These are phyloP conservation scores for Fragaria nilgerrensis DNA, from an alignment of 306 rosid species.

Conservation along the genomic window DNA sequence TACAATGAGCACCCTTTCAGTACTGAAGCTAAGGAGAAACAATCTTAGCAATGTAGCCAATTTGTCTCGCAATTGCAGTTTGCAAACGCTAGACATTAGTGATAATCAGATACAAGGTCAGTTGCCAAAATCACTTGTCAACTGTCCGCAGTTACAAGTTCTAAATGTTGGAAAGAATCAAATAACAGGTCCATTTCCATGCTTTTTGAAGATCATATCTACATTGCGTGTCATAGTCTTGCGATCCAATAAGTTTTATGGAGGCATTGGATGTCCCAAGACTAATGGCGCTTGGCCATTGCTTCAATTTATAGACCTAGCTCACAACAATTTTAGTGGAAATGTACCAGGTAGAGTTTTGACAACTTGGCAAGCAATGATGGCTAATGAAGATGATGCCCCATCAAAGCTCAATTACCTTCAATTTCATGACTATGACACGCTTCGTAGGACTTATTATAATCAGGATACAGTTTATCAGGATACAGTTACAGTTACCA, in stretches of 20 bases:
- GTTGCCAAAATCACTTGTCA: constrained; percentile 30
- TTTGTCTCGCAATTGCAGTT: not conserved
- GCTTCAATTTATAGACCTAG: constrained; percentile 12
- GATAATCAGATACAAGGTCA: constrained; percentile 25
- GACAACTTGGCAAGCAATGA: constrained; percentile 13
- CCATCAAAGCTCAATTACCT: constrained; percentile 16
- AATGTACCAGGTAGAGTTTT: not conserved
- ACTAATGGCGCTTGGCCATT: constrained; percentile 19
- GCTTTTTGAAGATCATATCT: constrained; percentile 18
- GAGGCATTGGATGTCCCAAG: constrained; percentile 29
- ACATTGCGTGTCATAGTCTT: constrained; percentile 39
- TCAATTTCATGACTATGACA: too few relatives aligned
- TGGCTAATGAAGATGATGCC: not conserved
- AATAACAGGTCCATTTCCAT: constrained; percentile 23
- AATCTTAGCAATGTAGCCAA: not conserved
- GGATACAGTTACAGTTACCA: constrained; percentile 17
- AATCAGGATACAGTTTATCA: constrained; percentile 12
- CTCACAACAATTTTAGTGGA: constrained; percentile 14
- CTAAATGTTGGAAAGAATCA: constrained; percentile 42
- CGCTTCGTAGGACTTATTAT: too few relatives aligned
- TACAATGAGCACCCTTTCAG: constrained; percentile 9
- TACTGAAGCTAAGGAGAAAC: constrained; percentile 24
- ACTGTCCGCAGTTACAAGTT: constrained; percentile 28
- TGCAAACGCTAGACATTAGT: constrained; percentile 28
- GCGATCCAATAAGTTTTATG: constrained; percentile 36